Percentiles rank a stretch among this genome's conserved stretches.
These are phyloP conservation scores for Kuraishia cidri DNA, from an alignment of 805 yeast genomes.

Conservation along the genomic window DNA sequence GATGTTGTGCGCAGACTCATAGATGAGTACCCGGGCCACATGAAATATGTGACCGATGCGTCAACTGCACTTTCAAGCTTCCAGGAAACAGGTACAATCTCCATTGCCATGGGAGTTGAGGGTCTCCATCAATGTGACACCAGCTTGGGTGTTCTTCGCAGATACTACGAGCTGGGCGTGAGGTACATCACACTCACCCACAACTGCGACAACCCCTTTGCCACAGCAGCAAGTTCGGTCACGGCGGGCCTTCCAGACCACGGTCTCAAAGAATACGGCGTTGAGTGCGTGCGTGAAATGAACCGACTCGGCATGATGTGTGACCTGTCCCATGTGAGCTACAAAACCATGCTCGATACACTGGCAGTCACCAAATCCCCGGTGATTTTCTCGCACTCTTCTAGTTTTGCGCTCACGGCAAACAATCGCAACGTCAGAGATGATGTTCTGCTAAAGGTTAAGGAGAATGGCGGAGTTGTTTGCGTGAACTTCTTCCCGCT, in stretches of 20 bases:
- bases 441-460: constrained; percentile 29
- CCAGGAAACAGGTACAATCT: constrained; percentile 20
- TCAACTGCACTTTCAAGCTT: constrained; percentile 26
- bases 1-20: constrained; percentile 39
- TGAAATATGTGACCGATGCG: constrained; percentile 30
- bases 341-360: constrained; percentile 37
- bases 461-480: constrained; percentile 36
- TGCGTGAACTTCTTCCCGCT: constrained; percentile 35
- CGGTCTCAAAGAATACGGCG: constrained; percentile 34
- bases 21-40: constrained; percentile 25
- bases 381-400: constrained; percentile 40
- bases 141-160: constrained; percentile 38
- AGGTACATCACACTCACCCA: constrained; percentile 45
- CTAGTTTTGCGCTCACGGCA: constrained; percentile 27
- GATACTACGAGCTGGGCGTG: constrained; percentile 41
- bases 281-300: constrained; percentile 33
- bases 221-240: constrained; percentile 42
- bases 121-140: constrained; percentile 45
- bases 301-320: constrained; percentile 45
- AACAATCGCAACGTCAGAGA: constrained; percentile 40
- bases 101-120: constrained; percentile 44
- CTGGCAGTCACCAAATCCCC: constrained; percentile 32
- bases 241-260: constrained; percentile 34
- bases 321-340: constrained; percentile 38
- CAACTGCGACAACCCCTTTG: constrained; percentile 50